Conservation (phyloP, 139 green algal species). For the Nannochloris sp. region DNA sequence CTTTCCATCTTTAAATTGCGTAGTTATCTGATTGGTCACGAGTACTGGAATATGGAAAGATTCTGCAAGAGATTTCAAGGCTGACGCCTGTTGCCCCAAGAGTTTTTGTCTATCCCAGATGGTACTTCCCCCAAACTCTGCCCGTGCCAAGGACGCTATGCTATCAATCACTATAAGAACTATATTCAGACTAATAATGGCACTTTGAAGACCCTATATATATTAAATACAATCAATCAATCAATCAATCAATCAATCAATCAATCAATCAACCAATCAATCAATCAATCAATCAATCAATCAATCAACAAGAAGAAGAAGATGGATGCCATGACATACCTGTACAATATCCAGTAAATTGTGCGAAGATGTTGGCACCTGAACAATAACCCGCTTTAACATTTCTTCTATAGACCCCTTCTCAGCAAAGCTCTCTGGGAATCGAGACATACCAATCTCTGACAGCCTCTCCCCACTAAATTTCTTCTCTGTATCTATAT, state of each 20-base stretch:
- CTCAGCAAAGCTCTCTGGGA: constrained; percentile 23
- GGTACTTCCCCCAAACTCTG: constrained; percentile 17
- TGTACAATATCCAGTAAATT: not conserved
- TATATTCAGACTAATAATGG: constrained; percentile 42
- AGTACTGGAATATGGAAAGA: constrained; percentile 60
- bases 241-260: no score
- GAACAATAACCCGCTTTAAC: constrained; percentile 39
- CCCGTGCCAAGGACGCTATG: constrained; percentile 57
- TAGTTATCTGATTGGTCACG: constrained; percentile 66
- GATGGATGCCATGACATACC: not conserved
- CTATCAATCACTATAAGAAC: constrained; percentile 72
- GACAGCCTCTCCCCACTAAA: constrained; percentile 43
- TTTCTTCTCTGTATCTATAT: constrained; percentile 73
- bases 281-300: no score
- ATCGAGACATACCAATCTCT: constrained; percentile 40
- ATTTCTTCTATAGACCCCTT: constrained; percentile 22
- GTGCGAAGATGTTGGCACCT: constrained; percentile 15
- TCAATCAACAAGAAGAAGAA: no score
- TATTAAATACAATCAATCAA: no score
- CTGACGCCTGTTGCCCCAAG: constrained; percentile 43
- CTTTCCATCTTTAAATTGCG: constrained; percentile 22
- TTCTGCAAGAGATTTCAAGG: constrained; percentile 71
- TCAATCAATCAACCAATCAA: no score
- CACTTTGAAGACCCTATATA: constrained; percentile 24
- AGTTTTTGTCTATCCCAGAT: constrained; percentile 26